Evolutionary conservation across 768 basidiomycete species (phyloP), one percentile per base, ranked within the genome.

Genomic region (Leccinum boreale): DNA sequence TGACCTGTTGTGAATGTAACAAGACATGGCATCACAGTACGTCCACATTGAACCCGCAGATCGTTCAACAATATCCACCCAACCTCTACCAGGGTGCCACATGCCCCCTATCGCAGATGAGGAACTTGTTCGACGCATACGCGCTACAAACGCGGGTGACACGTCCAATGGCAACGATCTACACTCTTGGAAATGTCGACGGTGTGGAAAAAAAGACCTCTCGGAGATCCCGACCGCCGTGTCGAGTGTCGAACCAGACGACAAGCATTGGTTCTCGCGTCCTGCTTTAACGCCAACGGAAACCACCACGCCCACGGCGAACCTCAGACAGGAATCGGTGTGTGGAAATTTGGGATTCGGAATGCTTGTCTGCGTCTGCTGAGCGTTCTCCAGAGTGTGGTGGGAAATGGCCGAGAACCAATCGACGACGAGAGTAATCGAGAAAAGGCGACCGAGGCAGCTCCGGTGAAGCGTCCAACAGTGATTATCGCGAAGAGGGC

Each of bases 21-120:
- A 75, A 62, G 62, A 52, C 61, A 0, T 76, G 76, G 76, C 75
- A 76, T 50, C 75, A 67, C 55, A 59, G 65, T 67, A 65, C 14
- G 66, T 67, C 55, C 17, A 10, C 6, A 5, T 29, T 15, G 15
- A 24, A 31, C 29, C 36, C 24, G 9, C 26, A 1, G 29, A 56
- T 56, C 49, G 39, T 21, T 3, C 2, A 52, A 46, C 24, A 29
- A 31, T 31, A 53, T 58, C 33, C 28, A 59, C 44, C 2, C 12
- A 6, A 10, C 11, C 33, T 2, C 26, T 28, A 1, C 23, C 52
- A 74, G 73, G 70, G 56, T 76, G 74, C 55, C 72, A 70, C 29
- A 65, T 66, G 53, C 74, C 73, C 8, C 67, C 70, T 1, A 31
- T 74, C 46, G 60, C 60, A 15, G 70, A 72, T 10, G 36, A 24